Conservation (phyloP, 2,329 filamentous ascomycete genomes). For the Chalaropsis ovoidea region DNA sequence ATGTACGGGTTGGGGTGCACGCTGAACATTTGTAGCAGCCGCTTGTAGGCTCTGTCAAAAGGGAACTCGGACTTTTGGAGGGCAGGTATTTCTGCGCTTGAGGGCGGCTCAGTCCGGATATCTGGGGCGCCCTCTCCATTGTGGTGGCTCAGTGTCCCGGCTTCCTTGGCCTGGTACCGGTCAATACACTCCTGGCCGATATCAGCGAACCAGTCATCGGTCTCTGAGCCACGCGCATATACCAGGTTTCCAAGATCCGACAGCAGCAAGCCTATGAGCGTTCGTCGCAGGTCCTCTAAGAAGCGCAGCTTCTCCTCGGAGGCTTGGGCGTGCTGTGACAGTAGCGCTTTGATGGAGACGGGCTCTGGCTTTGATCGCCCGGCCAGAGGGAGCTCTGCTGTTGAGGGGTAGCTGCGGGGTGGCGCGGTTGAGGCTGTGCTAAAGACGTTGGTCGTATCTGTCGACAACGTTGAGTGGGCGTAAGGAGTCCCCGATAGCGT, state of each 20-base stretch:
- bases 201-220: slow-evolving; percentile 73
- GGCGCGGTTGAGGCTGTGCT: slow-evolving; percentile 40
- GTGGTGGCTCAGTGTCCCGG: background rate
- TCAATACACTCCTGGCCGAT: slow-evolving; percentile 57
- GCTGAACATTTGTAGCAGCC: slow-evolving; percentile 74
- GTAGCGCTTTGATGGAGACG: slow-evolving; percentile 57
- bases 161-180: slow-evolving; percentile 42
- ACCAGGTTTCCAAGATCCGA: slow-evolving; percentile 83
- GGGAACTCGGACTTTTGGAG: slow-evolving; percentile 53
- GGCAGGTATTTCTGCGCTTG: background rate
- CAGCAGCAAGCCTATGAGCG: slow-evolving; percentile 69
- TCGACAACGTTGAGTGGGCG: slow-evolving; percentile 52
- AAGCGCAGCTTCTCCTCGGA: slow-evolving; percentile 68
- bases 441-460: slow-evolving; percentile 45
- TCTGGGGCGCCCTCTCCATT: background rate
- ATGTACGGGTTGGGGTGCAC: slow-evolving; percentile 78
- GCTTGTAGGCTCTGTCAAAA: slow-evolving; percentile 68
- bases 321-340: slow-evolving; percentile 44
- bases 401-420: slow-evolving; percentile 38
- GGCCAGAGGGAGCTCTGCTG: slow-evolving; percentile 36
- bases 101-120: background rate
- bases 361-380: slow-evolving; percentile 54
- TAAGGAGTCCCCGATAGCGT: slow-evolving; percentile 46
- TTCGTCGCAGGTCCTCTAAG: slow-evolving; percentile 64
- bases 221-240: slow-evolving; percentile 83